phyloP scores from a whole-genome alignment of 2,329 filamentous ascomycete species.

The Claviceps maximensis region DNA sequence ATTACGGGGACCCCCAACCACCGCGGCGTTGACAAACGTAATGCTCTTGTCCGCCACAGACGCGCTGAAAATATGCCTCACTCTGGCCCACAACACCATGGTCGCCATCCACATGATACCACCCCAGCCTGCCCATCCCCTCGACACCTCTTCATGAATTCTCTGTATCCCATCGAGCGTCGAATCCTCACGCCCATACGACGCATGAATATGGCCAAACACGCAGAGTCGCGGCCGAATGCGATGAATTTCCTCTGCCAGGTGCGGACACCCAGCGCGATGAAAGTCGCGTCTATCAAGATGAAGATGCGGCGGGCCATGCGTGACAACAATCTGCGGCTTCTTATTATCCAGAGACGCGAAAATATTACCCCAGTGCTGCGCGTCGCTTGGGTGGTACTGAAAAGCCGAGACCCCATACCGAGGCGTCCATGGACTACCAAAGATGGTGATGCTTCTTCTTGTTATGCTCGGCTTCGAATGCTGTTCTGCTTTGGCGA shows the following conservation, averaged over 20 bases:
- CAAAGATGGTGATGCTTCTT: conserved; percentile 9
- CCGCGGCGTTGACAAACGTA: conserved; percentile 8
- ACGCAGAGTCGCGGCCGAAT: conserved; percentile 10
- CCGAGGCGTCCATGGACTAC: conserved; percentile 13
- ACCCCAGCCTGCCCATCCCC: conserved; percentile 11
- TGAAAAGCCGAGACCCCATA: conserved; percentile 15
- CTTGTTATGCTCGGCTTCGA: not conserved
- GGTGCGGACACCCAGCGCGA: conserved; percentile 12
- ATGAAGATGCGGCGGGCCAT: conserved; percentile 14
- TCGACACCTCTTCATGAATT: conserved; percentile 9
- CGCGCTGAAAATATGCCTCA: not conserved
- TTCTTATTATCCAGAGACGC: not conserved
- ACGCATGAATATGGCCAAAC: conserved; percentile 16
- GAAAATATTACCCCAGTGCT: conserved; percentile 8
- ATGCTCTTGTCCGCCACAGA: not conserved
- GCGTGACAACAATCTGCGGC: conserved; percentile 13
- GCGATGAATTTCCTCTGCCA: conserved; percentile 9
- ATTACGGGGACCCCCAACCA: conserved; percentile 7
- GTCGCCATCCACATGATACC: conserved; percentile 9
- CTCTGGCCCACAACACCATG: conserved; percentile 4
- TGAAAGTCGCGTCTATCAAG: conserved; percentile 13
- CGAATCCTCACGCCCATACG: conserved; percentile 12
- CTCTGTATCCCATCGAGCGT: conserved; percentile 9
- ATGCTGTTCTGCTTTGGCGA: not conserved
- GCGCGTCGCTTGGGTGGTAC: conserved; percentile 8